phyloP scores from a whole-genome alignment of 2,329 filamentous ascomycete species.

The Pseudogymnoascus verrucosus region DNA sequence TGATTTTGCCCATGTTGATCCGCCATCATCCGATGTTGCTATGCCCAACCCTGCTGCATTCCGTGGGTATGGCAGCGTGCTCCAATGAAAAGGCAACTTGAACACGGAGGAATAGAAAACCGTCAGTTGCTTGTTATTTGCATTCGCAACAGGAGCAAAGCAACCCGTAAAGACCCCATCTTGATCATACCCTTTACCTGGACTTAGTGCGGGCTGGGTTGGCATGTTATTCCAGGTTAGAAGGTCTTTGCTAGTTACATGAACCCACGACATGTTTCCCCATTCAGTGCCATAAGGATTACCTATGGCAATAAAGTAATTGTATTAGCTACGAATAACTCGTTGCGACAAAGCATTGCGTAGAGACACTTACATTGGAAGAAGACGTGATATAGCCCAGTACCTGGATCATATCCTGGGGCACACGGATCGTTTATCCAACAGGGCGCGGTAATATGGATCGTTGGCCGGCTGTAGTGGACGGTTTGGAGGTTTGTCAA shows the following conservation, averaged over 20 bases:
- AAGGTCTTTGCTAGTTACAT: slow-evolving; percentile 42
- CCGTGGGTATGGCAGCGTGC: slow-evolving; percentile 31
- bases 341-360: neutral
- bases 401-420: slow-evolving; percentile 40
- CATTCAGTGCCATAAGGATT: slow-evolving; percentile 32
- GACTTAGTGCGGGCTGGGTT: slow-evolving; percentile 28
- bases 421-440: slow-evolving; percentile 40
- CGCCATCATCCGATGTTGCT: slow-evolving; percentile 32
- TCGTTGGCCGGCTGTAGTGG: neutral
- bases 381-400: slow-evolving; percentile 42
- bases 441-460: slow-evolving; percentile 14
- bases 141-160: slow-evolving; percentile 38
- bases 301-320: slow-evolving; percentile 22
- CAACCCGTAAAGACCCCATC: slow-evolving; percentile 47
- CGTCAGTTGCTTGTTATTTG: slow-evolving; percentile 30
- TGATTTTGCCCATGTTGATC: slow-evolving; percentile 29
- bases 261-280: slow-evolving; percentile 40
- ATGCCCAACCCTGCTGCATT: slow-evolving; percentile 35
- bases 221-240: slow-evolving; percentile 31
- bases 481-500: neutral
- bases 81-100: slow-evolving; percentile 31
- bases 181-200: slow-evolving; percentile 37
- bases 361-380: slow-evolving; percentile 42
- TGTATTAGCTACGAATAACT: neutral
- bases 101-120: slow-evolving; percentile 30